Conservation (phyloP, 2,329 filamentous ascomycete genomes). For the Bipolaris gigantea region DNA sequence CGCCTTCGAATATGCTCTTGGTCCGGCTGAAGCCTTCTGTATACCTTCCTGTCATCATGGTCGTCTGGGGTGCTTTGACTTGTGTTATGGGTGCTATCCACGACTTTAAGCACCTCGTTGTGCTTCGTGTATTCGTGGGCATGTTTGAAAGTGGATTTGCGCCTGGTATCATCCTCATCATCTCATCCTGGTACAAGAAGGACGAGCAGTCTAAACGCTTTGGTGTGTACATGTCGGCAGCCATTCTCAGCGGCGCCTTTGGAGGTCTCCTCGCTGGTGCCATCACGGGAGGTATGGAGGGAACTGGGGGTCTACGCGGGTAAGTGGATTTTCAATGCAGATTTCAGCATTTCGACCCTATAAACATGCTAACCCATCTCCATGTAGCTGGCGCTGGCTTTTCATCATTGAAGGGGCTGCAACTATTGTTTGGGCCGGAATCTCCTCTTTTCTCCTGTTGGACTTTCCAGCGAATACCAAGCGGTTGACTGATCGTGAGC, state of each 20-base stretch:
- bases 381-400: conserved; percentile 54
- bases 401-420: conserved; percentile 46
- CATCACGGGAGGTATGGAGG: conserved; percentile 53
- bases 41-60: conserved; percentile 57
- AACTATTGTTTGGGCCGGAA: conserved; percentile 51
- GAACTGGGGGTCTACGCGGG: conserved; percentile 48
- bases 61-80: conserved; percentile 56
- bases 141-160: conserved; percentile 59
- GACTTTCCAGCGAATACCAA: conserved; percentile 55
- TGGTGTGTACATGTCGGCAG: conserved; percentile 61
- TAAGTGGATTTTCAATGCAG: background rate
- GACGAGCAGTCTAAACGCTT: conserved; percentile 61
- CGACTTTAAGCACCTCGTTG: conserved; percentile 53
- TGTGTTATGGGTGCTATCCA: conserved; percentile 56
- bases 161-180: conserved; percentile 57
- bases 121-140: conserved; percentile 59
- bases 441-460: conserved; percentile 52
- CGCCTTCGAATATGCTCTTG: conserved; percentile 59
- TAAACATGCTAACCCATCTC: no score
- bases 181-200: conserved; percentile 53
- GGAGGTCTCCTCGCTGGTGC: conserved; percentile 45
- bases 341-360: background rate
- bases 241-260: conserved; percentile 59
- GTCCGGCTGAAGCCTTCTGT: conserved; percentile 53
- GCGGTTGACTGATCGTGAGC: conserved; percentile 48